A percentile compares a stretch with the other conserved stretches of the same genome.
phyloP scores from a whole-genome alignment of 1,284 basidiomycete genomes.

The Naganishia liquefaciens region DNA sequence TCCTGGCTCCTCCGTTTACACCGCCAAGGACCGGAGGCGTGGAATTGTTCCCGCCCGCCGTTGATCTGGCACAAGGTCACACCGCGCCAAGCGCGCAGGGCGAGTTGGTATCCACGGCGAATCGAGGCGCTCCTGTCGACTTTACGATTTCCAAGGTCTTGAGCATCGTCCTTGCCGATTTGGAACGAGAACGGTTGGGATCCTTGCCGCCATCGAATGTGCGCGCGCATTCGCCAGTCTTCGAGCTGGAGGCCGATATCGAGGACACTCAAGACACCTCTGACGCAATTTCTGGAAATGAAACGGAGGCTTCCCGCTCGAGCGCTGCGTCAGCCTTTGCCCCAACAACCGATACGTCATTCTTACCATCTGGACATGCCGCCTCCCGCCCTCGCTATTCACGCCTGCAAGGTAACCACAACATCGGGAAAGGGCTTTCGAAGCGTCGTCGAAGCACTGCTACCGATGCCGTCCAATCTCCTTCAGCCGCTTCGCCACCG shows the following conservation, averaged over 20 bases:
- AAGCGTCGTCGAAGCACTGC: slow-evolving; percentile 18
- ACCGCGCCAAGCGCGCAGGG: neutral
- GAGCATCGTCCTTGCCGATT: slow-evolving; percentile 40
- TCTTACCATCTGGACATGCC: slow-evolving; percentile 9
- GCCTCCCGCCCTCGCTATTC: slow-evolving; percentile 13
- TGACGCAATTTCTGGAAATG: neutral
- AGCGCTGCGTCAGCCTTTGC: neutral
- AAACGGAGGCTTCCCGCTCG: neutral
- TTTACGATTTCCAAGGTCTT: slow-evolving; percentile 67
- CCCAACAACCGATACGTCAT: neutral
- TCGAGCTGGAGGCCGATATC: slow-evolving; percentile 26
- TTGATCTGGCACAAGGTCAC: slow-evolving; percentile 16
- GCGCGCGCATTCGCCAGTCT: neutral
- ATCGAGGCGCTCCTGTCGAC: slow-evolving; percentile 53
- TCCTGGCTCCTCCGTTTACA: neutral
- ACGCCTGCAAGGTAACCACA: neutral
- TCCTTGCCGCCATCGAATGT: slow-evolving; percentile 1
- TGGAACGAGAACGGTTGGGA: slow-evolving; percentile 14
- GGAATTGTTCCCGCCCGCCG: slow-evolving; percentile 40
- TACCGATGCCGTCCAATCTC: slow-evolving; percentile 1
- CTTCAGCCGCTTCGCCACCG: slow-evolving; percentile 18
- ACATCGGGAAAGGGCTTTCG: neutral
- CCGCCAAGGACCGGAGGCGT: slow-evolving; percentile 35
- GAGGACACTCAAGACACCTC: slow-evolving; percentile 23
- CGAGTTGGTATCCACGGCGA: neutral